Conservation (phyloP, 1,139 yeast species). For the Suhomyces guaymorum region DNA sequence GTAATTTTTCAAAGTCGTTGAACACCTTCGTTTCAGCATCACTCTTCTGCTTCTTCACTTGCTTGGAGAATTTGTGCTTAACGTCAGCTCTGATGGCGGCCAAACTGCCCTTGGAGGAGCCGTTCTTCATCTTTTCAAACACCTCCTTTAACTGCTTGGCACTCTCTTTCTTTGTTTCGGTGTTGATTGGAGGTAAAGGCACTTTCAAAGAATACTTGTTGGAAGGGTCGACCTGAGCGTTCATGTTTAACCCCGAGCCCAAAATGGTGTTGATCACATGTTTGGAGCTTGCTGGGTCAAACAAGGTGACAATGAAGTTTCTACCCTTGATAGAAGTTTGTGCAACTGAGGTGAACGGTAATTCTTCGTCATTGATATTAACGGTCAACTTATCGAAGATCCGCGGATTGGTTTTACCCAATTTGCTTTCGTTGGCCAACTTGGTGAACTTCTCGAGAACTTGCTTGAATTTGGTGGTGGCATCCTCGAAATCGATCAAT, state of each 20-base stretch:
- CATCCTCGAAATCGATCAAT: slow-evolving; percentile 39
- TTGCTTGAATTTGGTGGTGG: slow-evolving; percentile 48
- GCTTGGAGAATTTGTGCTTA: slow-evolving; percentile 56
- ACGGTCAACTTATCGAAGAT: slow-evolving; percentile 65
- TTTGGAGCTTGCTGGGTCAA: slow-evolving; percentile 74
- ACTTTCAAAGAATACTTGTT: slow-evolving; percentile 74
- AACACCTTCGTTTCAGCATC: slow-evolving; percentile 56
- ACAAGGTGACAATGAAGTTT: slow-evolving; percentile 71
- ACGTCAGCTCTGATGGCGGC: slow-evolving; percentile 62
- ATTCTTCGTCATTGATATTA: slow-evolving; percentile 47
- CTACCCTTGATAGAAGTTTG: slow-evolving; percentile 71
- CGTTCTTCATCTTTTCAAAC: slow-evolving; percentile 64
- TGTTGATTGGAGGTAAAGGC: slow-evolving; percentile 72
- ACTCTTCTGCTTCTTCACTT: slow-evolving; percentile 48
- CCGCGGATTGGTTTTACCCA: slow-evolving; percentile 67
- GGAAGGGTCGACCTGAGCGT: slow-evolving; percentile 72
- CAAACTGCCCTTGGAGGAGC: slow-evolving; percentile 45
- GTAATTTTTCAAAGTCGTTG: slow-evolving; percentile 64
- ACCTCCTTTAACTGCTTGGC: slow-evolving; percentile 62
- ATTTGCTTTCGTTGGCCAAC: slow-evolving; percentile 58
- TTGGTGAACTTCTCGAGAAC: slow-evolving; percentile 56
- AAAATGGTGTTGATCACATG: slow-evolving; percentile 69
- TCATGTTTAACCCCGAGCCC: slow-evolving; percentile 68
- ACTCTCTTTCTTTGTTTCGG: slow-evolving; percentile 62
- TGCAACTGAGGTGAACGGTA: slow-evolving; percentile 64